Evolutionary conservation across 2,329 filamentous ascomycete species (phyloP).

Genomic region (Didymella glomerata): DNA sequence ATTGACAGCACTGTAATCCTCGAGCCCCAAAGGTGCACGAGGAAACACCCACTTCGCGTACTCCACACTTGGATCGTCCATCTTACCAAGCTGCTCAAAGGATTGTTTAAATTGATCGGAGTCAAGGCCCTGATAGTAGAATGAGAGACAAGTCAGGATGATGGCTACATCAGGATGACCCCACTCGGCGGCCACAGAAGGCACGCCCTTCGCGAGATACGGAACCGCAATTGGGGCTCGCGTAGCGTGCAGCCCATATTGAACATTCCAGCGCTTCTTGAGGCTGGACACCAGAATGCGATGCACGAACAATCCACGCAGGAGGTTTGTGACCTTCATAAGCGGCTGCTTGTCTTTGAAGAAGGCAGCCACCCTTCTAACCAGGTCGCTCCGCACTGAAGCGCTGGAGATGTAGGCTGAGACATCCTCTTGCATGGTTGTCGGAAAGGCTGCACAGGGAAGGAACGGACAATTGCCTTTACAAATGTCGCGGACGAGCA

Average conservation of each 20-base stretch:
- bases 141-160: constrained; percentile 59
- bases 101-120: constrained; percentile 60
- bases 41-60: constrained; percentile 66
- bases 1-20: constrained; percentile 67
- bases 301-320: constrained; percentile 70
- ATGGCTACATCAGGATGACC: constrained; percentile 69
- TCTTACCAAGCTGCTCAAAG: constrained; percentile 62
- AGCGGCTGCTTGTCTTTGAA: constrained; percentile 54
- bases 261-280: constrained; percentile 72
- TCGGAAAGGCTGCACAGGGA: constrained; percentile 39
- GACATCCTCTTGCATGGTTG: constrained; percentile 39
- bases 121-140: constrained; percentile 68
- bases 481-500: constrained; percentile 46
- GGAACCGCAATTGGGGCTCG: constrained; percentile 70
- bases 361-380: constrained; percentile 32
- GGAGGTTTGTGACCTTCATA: constrained; percentile 59
- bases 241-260: constrained; percentile 59
- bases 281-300: constrained; percentile 67
- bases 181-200: constrained; percentile 70
- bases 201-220: constrained; percentile 70
- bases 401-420: constrained; percentile 45
- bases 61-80: constrained; percentile 64
- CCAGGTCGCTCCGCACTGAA: constrained; percentile 25
- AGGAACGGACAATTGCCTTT: constrained; percentile 37
- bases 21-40: constrained; percentile 54